Evolutionary conservation across 176 grass and related monocot genomes (phyloP).

Genomic region (Luzula sylvatica): DNA sequence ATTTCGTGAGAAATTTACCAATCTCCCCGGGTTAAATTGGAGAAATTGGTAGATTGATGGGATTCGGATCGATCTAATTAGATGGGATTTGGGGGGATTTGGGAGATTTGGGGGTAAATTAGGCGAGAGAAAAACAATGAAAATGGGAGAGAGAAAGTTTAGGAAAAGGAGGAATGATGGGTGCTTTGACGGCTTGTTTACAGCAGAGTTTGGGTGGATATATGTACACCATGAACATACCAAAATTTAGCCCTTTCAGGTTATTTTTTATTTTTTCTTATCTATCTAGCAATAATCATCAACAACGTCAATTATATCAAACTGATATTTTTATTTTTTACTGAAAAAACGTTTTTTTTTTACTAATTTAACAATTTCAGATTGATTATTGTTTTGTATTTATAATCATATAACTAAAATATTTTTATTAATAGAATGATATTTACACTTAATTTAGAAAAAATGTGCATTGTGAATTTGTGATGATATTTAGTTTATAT

Average conservation of each 20-base stretch:
- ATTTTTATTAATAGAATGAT: no score
- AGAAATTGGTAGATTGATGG: conserved; percentile 9
- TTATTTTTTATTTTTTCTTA: no score
- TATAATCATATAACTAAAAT: no score
- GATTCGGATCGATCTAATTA: conserved; percentile 15
- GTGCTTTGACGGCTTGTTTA: conserved; percentile 13
- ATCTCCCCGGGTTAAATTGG: conserved; percentile 1
- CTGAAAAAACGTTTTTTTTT: no score
- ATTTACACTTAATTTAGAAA: no score
- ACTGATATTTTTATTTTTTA: no score
- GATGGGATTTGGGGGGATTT: conserved; percentile 7
- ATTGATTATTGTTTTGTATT: no score
- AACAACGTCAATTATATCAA: no score
- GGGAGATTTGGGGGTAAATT: not conserved
- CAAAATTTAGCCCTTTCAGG: not conserved
- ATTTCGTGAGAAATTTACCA: not conserved
- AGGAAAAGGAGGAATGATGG: conserved; percentile 1
- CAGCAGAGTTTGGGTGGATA: conserved; percentile 1
- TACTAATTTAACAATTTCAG: no score
- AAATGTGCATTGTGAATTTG: no score
- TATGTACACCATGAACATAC: not conserved
- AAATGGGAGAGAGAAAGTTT: conserved; percentile 6
- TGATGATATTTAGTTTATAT: no score
- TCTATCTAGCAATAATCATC: no score
- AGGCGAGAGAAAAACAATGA: not conserved